phyloP scores from a whole-genome alignment of 306 rosid species.

The Cercis canadensis region DNA sequence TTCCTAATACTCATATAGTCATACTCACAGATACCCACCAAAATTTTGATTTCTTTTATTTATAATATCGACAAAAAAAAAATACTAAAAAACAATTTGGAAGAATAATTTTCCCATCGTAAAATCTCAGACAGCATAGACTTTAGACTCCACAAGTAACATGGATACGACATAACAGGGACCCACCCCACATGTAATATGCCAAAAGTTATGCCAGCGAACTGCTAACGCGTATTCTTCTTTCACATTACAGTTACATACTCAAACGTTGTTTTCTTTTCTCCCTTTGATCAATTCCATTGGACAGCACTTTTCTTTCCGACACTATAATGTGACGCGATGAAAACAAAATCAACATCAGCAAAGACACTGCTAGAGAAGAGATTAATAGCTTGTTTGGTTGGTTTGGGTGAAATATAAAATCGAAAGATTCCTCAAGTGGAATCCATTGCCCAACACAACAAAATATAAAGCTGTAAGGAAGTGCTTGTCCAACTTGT shows the following conservation, averaged over 20 bases:
- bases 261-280: too few relatives aligned
- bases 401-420: too few relatives aligned
- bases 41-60: not conserved
- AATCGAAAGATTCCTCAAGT: too few relatives aligned
- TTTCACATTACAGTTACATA: too few relatives aligned
- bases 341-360: not conserved
- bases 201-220: not conserved
- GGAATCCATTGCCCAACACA: too few relatives aligned
- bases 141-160: not conserved
- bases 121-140: not conserved
- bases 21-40: too few relatives aligned
- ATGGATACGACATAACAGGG: constrained; percentile 3
- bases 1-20: too few relatives aligned
- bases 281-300: too few relatives aligned
- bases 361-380: not conserved
- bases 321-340: too few relatives aligned
- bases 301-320: too few relatives aligned
- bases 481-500: not conserved
- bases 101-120: not conserved
- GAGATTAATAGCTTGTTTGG: not conserved
- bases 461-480: not conserved
- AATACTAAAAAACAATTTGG: too few relatives aligned
- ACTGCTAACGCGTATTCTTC: not conserved
- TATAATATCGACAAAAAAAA: not conserved
- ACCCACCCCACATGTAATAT: not conserved